Evolutionary conservation across 139 green algal genomes (phyloP).

Genomic region (Gonium pectorale): DNA sequence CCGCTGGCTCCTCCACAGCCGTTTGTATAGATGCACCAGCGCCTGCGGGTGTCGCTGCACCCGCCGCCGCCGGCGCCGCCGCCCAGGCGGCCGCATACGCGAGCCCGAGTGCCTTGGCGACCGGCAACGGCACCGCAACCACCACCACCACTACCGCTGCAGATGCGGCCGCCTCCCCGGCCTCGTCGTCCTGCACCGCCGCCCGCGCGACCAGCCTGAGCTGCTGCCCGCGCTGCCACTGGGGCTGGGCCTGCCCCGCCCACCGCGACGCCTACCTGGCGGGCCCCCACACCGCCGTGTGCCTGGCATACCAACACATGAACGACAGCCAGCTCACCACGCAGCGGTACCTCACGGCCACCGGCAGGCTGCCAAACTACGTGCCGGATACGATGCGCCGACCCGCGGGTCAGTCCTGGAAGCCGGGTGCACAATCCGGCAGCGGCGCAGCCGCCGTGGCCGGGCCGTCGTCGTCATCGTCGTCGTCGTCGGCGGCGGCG

Average conservation of each 20-base stretch:
- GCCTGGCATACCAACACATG: slow-evolving; percentile 20
- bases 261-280: slow-evolving; percentile 19
- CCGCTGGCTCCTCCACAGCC: background rate
- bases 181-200: background rate
- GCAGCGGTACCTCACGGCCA: slow-evolving; percentile 40
- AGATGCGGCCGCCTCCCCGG: background rate
- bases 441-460: background rate
- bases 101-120: no score
- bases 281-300: slow-evolving; percentile 11
- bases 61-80: background rate
- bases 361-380: slow-evolving; percentile 39
- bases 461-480: no score
- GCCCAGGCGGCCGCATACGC: no score
- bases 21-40: background rate
- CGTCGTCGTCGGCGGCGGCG: background rate
- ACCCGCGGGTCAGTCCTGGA: background rate
- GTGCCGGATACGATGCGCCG: background rate
- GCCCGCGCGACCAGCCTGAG: background rate
- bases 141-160: background rate
- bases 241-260: slow-evolving; percentile 22
- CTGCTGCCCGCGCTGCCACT: slow-evolving; percentile 42
- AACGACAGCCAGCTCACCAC: slow-evolving; percentile 19
- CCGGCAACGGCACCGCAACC: background rate
- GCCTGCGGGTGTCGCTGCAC: no score
- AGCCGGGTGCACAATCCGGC: no score